A percentile compares a stretch with the other conserved stretches of the same genome.
phyloP scores from a whole-genome alignment of 805 yeast species.

The Scheffersomyces ergatensis region DNA sequence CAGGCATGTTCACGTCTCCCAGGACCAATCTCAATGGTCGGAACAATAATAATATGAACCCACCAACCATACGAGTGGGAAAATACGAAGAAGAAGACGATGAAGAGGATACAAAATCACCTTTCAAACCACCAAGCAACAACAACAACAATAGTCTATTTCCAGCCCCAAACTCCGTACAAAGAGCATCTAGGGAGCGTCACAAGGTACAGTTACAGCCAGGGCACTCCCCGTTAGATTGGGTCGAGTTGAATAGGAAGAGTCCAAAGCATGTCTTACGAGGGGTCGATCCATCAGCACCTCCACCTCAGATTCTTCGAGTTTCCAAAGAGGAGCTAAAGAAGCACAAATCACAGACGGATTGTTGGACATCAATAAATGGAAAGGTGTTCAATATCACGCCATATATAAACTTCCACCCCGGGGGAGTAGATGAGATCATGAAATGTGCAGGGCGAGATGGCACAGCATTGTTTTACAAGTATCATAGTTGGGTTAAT shows the following conservation, averaged over 20 bases:
- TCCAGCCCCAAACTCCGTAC: constrained; percentile 36
- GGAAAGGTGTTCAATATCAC: constrained; percentile 87
- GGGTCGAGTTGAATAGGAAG: constrained; percentile 63
- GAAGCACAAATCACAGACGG: constrained; percentile 56
- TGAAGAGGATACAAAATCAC: neutral
- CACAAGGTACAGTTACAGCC: constrained; percentile 65
- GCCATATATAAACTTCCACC: constrained; percentile 80
- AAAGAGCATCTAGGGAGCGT: constrained; percentile 21
- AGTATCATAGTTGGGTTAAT: constrained; percentile 75
- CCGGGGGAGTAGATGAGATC: constrained; percentile 84
- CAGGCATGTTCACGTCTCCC: neutral
- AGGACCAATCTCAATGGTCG: neutral
- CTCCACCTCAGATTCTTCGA: constrained; percentile 49
- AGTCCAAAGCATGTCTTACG: constrained; percentile 47
- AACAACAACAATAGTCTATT: constrained; percentile 10
- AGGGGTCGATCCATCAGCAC: constrained; percentile 49
- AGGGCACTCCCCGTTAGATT: constrained; percentile 83
- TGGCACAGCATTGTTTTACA: constrained; percentile 72
- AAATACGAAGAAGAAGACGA: neutral
- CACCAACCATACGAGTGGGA: neutral
- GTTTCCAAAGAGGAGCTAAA: constrained; percentile 57
- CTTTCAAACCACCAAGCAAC: neutral
- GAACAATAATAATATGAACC: too few species aligned
- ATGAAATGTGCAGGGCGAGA: constrained; percentile 81
- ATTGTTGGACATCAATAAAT: constrained; percentile 82